Evolutionary conservation across 2,329 filamentous ascomycete genomes (phyloP).

Genomic region (Pseudocercospora vitis): DNA sequence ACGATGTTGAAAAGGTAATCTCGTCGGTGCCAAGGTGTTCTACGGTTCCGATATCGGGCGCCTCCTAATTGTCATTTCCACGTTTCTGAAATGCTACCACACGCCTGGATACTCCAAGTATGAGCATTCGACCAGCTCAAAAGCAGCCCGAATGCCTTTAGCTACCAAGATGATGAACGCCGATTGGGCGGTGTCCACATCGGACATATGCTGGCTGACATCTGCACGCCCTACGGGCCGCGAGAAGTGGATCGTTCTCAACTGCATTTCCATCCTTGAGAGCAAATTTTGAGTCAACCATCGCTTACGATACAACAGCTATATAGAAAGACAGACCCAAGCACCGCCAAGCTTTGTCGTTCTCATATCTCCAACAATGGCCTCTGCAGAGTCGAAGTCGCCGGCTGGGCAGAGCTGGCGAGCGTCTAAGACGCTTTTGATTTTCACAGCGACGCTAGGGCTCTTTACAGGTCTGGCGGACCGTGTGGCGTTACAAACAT

Average conservation of each 20-base stretch:
- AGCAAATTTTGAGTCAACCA: background rate
- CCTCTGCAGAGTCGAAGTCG: background rate
- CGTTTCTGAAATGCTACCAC: no score
- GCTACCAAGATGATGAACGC: background rate
- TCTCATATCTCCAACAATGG: background rate
- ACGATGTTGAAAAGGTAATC: no score
- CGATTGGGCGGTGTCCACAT: background rate
- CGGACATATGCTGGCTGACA: background rate
- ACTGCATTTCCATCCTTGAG: background rate
- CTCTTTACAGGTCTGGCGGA: constrained; percentile 21
- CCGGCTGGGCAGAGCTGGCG: constrained; percentile 16
- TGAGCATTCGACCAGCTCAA: background rate
- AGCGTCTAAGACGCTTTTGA: constrained; percentile 15
- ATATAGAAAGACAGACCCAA: background rate
- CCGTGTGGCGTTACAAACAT: background rate
- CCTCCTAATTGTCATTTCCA: no score
- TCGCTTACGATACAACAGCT: no score
- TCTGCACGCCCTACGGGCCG: constrained; percentile 1
- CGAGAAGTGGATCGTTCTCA: constrained; percentile 2
- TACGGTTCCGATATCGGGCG: no score
- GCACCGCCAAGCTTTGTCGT: background rate
- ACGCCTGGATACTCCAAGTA: no score
- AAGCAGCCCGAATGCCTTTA: background rate
- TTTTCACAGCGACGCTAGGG: constrained; percentile 24
- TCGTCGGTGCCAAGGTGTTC: no score